A percentile compares a stretch with the other conserved stretches of the same genome.
Conservation (phyloP, 257 asterid species). For the Nicotiana attenuata region DNA sequence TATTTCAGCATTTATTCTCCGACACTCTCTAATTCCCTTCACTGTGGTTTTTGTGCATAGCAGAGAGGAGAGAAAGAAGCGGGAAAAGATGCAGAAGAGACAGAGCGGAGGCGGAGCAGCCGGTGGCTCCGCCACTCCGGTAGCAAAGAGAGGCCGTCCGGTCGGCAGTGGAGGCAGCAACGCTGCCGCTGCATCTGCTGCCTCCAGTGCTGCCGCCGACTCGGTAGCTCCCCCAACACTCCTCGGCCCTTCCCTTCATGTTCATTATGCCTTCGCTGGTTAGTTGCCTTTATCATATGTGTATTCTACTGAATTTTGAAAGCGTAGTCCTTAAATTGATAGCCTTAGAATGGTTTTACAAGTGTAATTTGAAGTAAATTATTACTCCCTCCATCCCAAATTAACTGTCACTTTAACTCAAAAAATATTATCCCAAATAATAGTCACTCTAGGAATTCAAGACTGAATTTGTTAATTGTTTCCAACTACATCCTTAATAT, state of each 20-base stretch:
- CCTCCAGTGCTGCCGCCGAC: slow-evolving; percentile 49
- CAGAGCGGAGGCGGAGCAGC: slow-evolving; percentile 41
- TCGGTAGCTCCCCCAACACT: slow-evolving; percentile 64
- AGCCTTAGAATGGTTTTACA: not conserved
- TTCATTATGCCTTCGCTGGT: slow-evolving; percentile 88
- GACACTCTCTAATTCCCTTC: not conserved
- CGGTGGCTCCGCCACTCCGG: slow-evolving; percentile 65
- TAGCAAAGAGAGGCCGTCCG: slow-evolving; percentile 92
- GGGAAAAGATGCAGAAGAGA: slow-evolving; percentile 62
- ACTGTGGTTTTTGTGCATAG: not conserved
- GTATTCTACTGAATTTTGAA: not conserved
- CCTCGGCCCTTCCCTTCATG: slow-evolving; percentile 89
- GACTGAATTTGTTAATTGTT: no score
- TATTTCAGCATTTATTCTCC: not conserved
- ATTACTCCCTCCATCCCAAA: not conserved
- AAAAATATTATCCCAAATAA: no score
- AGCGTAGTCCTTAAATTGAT: not conserved
- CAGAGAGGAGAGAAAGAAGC: not conserved
- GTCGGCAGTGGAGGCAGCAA: slow-evolving; percentile 67
- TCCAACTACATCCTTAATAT: no score
- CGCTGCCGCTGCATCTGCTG: slow-evolving; percentile 18
- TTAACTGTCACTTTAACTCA: no score
- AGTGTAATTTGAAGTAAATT: not conserved
- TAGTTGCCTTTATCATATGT: slow-evolving; percentile 7
- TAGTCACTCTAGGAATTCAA: no score